phyloP scores from a whole-genome alignment of 1,139 yeast genomes.

The Kodamaea plutei region DNA sequence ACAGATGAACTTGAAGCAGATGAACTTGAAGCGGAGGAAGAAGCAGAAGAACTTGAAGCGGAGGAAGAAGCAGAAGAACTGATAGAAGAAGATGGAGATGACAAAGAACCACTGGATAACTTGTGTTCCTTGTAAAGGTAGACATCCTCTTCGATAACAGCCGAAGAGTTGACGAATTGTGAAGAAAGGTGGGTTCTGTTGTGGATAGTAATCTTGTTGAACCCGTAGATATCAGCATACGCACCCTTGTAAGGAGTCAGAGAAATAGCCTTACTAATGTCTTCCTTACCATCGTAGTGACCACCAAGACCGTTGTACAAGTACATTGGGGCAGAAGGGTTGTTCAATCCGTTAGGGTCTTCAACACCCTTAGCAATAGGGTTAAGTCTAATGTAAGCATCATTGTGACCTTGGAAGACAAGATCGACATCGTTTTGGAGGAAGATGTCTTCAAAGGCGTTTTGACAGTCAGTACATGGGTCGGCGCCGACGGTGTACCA shows the following conservation, averaged over 20 bases:
- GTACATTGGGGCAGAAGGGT: constrained; percentile 6
- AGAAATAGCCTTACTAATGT: constrained; percentile 1
- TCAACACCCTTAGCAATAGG: constrained; percentile 1
- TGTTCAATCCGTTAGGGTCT: constrained; percentile 6
- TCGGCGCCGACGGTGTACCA: constrained; percentile 4
- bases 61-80: too few relatives aligned
- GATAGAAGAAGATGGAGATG: too few relatives aligned
- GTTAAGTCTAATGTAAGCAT: constrained; percentile 4
- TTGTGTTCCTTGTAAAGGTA: too few relatives aligned
- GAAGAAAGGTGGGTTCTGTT: constrained; percentile 5
- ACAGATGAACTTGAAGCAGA: too few relatives aligned
- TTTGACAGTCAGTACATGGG: constrained; percentile 3
- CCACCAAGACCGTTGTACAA: constrained; percentile 6
- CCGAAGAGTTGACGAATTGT: too few relatives aligned
- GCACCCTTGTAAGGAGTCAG: constrained; percentile 2
- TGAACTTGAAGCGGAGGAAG: too few relatives aligned
- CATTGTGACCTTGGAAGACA: constrained; percentile 5
- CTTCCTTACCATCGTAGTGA: constrained; percentile 6
- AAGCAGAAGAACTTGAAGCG: too few relatives aligned
- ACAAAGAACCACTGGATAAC: too few relatives aligned
- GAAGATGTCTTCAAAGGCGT: constrained; percentile 4
- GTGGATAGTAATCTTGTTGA: constrained; percentile 5
- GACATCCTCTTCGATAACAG: too few relatives aligned
- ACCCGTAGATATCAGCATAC: constrained; percentile 4
- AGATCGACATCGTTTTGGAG: constrained; percentile 4